Conservation (phyloP, 2,329 filamentous ascomycete genomes). For the Lasiodiplodia theobromae region DNA sequence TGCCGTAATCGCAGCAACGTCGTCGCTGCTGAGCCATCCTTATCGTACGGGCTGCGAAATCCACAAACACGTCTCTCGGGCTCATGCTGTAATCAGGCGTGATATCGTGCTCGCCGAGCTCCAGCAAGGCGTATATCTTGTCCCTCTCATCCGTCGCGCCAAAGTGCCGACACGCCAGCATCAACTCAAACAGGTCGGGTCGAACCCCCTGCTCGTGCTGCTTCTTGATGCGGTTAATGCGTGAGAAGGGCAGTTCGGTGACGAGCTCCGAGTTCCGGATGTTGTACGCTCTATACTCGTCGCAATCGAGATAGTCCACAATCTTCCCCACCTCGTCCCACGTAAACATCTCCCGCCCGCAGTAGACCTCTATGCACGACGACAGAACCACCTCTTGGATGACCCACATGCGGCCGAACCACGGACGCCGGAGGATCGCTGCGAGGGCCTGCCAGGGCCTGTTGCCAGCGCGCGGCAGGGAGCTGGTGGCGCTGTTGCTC, state of each 20-base stretch:
- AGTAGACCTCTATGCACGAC: slow-evolving; percentile 20
- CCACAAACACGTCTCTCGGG: slow-evolving; percentile 19
- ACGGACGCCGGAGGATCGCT: slow-evolving; percentile 30
- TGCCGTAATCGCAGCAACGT: slow-evolving; percentile 16
- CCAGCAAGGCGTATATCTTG: slow-evolving; percentile 41
- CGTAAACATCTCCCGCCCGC: slow-evolving; percentile 19
- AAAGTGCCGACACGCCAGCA: slow-evolving; percentile 25
- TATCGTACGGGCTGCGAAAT: slow-evolving; percentile 16
- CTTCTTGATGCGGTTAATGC: slow-evolving; percentile 29
- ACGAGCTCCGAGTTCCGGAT: slow-evolving; percentile 11
- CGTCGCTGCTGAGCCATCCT: slow-evolving; percentile 15
- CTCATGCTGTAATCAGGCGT: slow-evolving; percentile 27
- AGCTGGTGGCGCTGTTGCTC: neutral
- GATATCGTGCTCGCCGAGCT: slow-evolving; percentile 31
- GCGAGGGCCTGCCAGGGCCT: slow-evolving; percentile 26
- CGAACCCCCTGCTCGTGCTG: neutral
- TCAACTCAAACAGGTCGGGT: slow-evolving; percentile 27
- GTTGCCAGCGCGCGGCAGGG: slow-evolving; percentile 17
- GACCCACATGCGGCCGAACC: slow-evolving; percentile 42
- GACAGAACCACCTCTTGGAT: slow-evolving; percentile 41
- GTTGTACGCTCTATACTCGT: slow-evolving; percentile 18
- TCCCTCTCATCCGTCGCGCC: slow-evolving; percentile 39
- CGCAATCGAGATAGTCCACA: slow-evolving; percentile 22
- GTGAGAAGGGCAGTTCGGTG: slow-evolving; percentile 24
- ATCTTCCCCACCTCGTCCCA: slow-evolving; percentile 28